Evolutionary conservation across 1,284 basidiomycete genomes (phyloP).

Genomic region (Papiliotrema fonsecae): DNA sequence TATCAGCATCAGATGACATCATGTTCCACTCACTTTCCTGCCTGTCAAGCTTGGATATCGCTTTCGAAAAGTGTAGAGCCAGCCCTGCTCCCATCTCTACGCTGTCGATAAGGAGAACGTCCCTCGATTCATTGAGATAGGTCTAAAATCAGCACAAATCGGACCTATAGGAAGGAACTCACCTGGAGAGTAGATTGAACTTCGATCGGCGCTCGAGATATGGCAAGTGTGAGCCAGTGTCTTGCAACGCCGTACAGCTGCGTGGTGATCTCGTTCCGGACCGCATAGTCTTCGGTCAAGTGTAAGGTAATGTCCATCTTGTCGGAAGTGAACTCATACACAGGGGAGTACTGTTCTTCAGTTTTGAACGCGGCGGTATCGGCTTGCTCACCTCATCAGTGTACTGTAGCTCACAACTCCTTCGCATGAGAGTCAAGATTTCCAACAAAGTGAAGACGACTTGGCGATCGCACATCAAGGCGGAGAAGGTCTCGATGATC

Average conservation of each 20-base stretch:
- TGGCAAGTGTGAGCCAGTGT: conserved; percentile 77
- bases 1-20: background rate
- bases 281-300: conserved; percentile 79
- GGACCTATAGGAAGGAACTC: conserved; percentile 15
- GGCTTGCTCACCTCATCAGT: conserved; percentile 68
- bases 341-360: conserved; percentile 71
- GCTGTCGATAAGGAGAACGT: conserved; percentile 61
- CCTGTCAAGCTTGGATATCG: conserved; percentile 70
- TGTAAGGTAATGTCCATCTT: conserved; percentile 69
- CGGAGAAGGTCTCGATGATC: conserved; percentile 88
- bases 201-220: conserved; percentile 85
- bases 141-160: conserved; percentile 52
- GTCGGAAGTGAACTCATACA: conserved; percentile 76
- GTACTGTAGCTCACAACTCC: conserved; percentile 85
- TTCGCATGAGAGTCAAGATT: conserved; percentile 80
- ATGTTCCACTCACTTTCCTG: conserved; percentile 59
- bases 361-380: background rate
- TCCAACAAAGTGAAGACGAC: conserved; percentile 88
- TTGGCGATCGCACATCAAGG: conserved; percentile 83
- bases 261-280: conserved; percentile 76
- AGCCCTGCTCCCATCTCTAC: conserved; percentile 85
- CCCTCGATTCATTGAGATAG: conserved; percentile 72
- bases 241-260: conserved; percentile 69
- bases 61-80: conserved; percentile 76
- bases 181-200: conserved; percentile 87